Evolutionary conservation across 345 rosid genomes (phyloP).

Genomic region (Combretum micranthum): DNA sequence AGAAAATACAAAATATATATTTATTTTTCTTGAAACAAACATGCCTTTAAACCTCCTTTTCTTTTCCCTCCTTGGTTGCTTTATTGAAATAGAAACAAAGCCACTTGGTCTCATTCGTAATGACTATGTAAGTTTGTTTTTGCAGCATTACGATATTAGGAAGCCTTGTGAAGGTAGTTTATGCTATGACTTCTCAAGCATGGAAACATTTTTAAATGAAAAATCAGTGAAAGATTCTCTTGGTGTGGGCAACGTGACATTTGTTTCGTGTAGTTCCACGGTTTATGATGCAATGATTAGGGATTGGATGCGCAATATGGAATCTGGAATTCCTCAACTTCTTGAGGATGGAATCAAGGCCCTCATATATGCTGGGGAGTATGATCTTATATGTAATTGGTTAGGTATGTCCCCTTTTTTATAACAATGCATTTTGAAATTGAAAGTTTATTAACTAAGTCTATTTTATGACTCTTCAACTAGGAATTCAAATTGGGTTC

Average conservation of each 20-base stretch:
- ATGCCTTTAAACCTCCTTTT: too few relatives aligned
- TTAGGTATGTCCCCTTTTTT: conserved; percentile 39
- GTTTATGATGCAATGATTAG: conserved; percentile 50
- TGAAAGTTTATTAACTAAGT: not conserved
- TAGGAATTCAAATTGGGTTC: conserved; percentile 91
- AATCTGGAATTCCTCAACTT: conserved; percentile 58
- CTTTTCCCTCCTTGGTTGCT: not conserved
- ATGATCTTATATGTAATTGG: conserved; percentile 92
- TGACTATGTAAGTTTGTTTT: not conserved
- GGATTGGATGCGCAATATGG: conserved; percentile 88
- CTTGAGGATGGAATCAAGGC: conserved; percentile 65
- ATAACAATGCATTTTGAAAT: not conserved
- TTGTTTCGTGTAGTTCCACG: conserved; percentile 60
- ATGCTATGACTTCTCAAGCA: conserved; percentile 71
- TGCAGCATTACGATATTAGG: conserved; percentile 80
- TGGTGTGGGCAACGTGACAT: conserved; percentile 55
- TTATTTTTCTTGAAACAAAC: too few relatives aligned
- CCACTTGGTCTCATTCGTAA: not conserved
- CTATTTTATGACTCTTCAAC: not conserved
- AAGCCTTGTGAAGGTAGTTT: conserved; percentile 53
- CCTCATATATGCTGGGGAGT: conserved; percentile 79
- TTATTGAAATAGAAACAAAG: not conserved
- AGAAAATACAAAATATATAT: too few relatives aligned
- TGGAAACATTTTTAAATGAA: conserved; percentile 61
- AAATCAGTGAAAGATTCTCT: conserved; percentile 50